Evolutionary conservation across 2,329 filamentous ascomycete genomes (phyloP).

Genomic region (Cladosporium sp.): DNA sequence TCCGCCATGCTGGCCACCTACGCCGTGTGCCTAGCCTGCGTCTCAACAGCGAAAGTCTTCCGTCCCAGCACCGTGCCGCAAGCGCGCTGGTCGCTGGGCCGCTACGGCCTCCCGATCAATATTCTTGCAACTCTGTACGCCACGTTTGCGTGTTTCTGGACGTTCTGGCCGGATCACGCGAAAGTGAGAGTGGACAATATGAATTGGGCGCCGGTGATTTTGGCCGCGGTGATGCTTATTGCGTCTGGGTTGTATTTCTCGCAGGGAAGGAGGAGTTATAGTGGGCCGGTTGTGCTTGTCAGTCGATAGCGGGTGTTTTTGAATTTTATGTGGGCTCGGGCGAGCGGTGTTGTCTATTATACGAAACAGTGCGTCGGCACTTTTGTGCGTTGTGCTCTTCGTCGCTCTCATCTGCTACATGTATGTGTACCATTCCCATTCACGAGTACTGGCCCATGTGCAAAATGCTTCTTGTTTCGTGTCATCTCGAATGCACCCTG

Average conservation of each 20-base stretch:
- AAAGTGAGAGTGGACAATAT: background rate
- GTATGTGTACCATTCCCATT: no score
- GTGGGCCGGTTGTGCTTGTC: background rate
- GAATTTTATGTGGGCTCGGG: no score
- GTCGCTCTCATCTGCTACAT: no score
- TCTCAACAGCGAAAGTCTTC: conserved; percentile 21
- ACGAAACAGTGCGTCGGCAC: no score
- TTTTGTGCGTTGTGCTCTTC: no score
- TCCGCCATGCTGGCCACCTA: conserved; percentile 31
- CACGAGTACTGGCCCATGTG: no score
- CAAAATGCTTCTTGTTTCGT: no score
- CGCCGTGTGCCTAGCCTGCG: conserved; percentile 27
- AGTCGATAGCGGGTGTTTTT: background rate
- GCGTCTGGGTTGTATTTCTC: background rate
- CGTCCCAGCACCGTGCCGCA: conserved; percentile 25
- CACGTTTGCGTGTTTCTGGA: background rate
- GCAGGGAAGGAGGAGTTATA: background rate
- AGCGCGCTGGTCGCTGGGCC: conserved; percentile 28
- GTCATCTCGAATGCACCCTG: no score
- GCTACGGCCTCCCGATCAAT: conserved; percentile 19
- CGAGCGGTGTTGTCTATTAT: no score
- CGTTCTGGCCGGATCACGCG: background rate
- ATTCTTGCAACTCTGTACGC: background rate
- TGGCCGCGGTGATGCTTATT: background rate
- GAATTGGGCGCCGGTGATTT: background rate